These are phyloP conservation scores for Clonostachys rhizophaga DNA, from an alignment of 2,329 filamentous ascomycete genomes.

Conservation along the genomic window DNA sequence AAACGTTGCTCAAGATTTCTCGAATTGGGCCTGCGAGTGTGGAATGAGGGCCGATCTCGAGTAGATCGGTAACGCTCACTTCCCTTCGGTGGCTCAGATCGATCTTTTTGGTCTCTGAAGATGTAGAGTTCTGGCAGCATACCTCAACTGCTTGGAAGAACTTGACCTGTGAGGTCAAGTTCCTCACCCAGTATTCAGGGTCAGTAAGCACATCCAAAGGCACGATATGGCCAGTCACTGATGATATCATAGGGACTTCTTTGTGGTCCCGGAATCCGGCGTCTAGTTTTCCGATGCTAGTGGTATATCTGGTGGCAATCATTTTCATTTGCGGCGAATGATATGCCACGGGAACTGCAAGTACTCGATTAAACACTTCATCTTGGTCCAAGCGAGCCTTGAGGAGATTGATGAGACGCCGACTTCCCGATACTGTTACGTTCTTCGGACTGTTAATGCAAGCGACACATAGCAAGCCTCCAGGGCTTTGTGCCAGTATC, in stretches of 20 bases:
- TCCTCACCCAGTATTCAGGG: too few relatives aligned
- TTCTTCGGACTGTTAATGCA: conserved; percentile 8
- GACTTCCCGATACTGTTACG: conserved; percentile 5
- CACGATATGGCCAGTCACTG: too few relatives aligned
- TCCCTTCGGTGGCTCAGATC: too few relatives aligned
- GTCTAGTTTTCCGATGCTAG: not conserved
- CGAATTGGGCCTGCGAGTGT: not conserved
- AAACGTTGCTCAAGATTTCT: not conserved
- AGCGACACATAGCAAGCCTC: not conserved
- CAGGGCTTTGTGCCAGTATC: not conserved
- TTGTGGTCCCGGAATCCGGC: not conserved
- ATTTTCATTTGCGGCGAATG: conserved; percentile 9
- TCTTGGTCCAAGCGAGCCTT: not conserved
- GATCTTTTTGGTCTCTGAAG: too few relatives aligned
- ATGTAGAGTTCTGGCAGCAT: too few relatives aligned
- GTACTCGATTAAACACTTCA: conserved; percentile 7
- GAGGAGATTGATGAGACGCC: conserved; percentile 2
- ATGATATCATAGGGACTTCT: too few relatives aligned
- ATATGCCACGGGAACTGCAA: conserved; percentile 8
- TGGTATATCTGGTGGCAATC: conserved; percentile 12
- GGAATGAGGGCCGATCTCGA: conserved; percentile 1
- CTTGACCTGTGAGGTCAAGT: too few relatives aligned
- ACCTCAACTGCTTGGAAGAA: too few relatives aligned
- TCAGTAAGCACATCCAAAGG: too few relatives aligned
- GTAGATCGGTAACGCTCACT: not conserved